Evolutionary conservation across 2,329 filamentous ascomycete genomes (phyloP).

Genomic region (Alternaria alternata): DNA sequence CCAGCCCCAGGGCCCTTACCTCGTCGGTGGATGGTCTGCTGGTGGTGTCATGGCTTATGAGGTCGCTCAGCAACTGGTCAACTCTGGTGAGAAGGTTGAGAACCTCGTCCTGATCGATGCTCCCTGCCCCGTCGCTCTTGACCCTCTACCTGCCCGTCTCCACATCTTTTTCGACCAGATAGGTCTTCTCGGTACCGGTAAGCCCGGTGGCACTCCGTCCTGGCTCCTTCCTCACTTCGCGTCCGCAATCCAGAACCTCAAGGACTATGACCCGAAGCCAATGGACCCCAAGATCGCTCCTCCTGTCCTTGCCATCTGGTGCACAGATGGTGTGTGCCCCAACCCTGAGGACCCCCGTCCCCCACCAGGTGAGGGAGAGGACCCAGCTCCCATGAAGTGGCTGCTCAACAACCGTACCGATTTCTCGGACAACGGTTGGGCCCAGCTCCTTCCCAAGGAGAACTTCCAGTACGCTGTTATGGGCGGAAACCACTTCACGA

Average conservation of each 20-base stretch:
- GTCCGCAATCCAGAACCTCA: conserved; percentile 71
- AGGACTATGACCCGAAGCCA: conserved; percentile 72
- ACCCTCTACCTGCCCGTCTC: conserved; percentile 62
- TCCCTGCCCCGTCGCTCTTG: conserved; percentile 61
- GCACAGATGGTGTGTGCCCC: conserved; percentile 76
- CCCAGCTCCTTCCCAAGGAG: conserved; percentile 67
- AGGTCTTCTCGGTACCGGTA: conserved; percentile 72
- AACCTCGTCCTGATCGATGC: conserved; percentile 63
- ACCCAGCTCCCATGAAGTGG: conserved; percentile 67
- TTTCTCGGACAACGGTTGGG: conserved; percentile 75
- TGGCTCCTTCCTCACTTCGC: conserved; percentile 80
- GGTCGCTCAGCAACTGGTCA: conserved; percentile 58
- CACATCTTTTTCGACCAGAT: conserved; percentile 77
- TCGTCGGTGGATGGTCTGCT: conserved; percentile 64
- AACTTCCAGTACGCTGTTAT: conserved; percentile 72
- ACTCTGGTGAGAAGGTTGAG: conserved; percentile 59
- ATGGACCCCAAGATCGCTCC: conserved; percentile 68
- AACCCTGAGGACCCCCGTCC: conserved; percentile 71
- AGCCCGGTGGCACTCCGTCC: conserved; percentile 67
- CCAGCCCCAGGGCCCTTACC: conserved; percentile 69
- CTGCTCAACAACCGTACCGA: conserved; percentile 76
- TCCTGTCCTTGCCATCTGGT: conserved; percentile 73
- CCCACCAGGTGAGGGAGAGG: conserved; percentile 66
- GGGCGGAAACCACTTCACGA: conserved; percentile 77
- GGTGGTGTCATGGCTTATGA: conserved; percentile 65